Percentiles rank a stretch among this genome's conserved stretches.
phyloP scores from a whole-genome alignment of 73 alveolate species.

The Uronychia binucleata region DNA sequence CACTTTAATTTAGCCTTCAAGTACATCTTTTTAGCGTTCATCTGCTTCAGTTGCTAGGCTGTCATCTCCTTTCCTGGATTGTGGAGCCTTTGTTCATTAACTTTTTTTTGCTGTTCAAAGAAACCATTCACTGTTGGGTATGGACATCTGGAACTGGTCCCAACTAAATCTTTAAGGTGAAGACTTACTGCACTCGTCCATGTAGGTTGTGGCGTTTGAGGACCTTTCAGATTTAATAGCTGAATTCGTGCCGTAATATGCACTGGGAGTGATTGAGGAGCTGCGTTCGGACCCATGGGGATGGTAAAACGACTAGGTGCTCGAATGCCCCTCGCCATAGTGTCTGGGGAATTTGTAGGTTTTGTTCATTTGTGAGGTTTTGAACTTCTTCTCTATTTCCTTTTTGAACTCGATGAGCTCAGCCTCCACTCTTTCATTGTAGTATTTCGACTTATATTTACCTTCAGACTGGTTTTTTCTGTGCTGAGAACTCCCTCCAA shows the following conservation, averaged over 20 bases:
- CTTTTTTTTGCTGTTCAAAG: neutral
- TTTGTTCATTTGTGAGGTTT: neutral
- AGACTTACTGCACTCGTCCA: neutral
- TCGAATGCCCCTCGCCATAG: neutral
- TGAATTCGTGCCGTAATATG: neutral
- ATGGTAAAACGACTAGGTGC: neutral
- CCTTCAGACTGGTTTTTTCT: neutral
- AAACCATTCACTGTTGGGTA: neutral
- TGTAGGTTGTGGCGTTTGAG: neutral
- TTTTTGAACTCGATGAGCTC: neutral
- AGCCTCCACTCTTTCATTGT: neutral
- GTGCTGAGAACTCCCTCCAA: neutral
- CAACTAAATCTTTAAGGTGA: neutral
- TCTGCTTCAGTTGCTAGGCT: too few species aligned
- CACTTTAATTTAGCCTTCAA: too few species aligned
- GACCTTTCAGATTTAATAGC: neutral
- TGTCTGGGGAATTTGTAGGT: neutral
- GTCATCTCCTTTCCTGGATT: too few species aligned
- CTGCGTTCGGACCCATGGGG: neutral
- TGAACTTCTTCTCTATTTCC: conserved; percentile 1
- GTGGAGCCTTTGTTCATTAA: too few species aligned
- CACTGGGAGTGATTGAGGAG: neutral
- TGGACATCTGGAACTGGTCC: neutral
- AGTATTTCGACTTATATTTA: neutral
- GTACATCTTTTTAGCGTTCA: too few species aligned